Evolutionary conservation across 768 basidiomycete species (phyloP), one percentile per base, ranked within the genome.

Genomic region (Mycena amicta): DNA sequence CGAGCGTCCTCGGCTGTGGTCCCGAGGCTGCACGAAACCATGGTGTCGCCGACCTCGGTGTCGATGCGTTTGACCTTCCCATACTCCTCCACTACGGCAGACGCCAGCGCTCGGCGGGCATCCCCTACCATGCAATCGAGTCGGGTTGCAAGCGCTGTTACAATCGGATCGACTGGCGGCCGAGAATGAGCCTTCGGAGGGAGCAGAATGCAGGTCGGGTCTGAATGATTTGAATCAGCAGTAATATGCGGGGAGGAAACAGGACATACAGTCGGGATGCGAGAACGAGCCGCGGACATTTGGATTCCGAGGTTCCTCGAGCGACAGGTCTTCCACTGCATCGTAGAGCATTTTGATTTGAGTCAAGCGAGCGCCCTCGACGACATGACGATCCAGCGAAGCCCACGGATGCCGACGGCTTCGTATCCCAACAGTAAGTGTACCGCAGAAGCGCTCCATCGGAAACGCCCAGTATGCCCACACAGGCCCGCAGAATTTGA

Each of bases 401-500:
- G 57, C 50, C 50, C 51, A 58, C 5, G 57, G 57, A 33, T 51
- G 50, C 18, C 51, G 33, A 4, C 51, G 50, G 40, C 57, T 58
- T 2, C 43, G 50, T 26, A 58, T 58, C 3, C 30, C 57, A 5
- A 50, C 50, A 15, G 33, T 49, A 2, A 59, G 15, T 16, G 31
- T 52, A 8, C 52, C 52, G 26, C 52, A 37, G 33, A 37, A 37
- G 18, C 33, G 33, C 33, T 37, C 33, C 33, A 37, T 37, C 18
- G 33, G 33, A 18, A 37, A 37, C 8, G 33, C 33, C 33, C 33
- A 37, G 33, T 37, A 37, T 8, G 33, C 33, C 33, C 51, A 27
- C 11, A 75, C 73, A 5, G 74, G 77, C 0, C 77, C 76, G 20
- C 56, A 55, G 3, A 51, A 58, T 41, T 67, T 49, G 20, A 79